Evolutionary conservation across 208 protist species (phyloP).

Genomic region (Crithidia bombi): DNA sequence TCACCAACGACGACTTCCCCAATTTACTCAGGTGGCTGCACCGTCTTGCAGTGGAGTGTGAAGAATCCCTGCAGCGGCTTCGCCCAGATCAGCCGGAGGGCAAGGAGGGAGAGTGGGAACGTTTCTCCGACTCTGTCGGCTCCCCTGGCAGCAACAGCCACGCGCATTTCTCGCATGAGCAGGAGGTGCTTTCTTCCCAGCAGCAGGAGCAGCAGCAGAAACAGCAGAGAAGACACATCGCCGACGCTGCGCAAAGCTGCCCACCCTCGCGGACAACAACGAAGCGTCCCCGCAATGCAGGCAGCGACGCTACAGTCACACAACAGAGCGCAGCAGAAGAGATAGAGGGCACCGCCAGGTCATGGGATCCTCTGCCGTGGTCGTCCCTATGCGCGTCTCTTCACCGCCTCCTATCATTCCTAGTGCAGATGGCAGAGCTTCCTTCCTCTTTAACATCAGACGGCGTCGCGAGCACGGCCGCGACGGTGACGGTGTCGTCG

Average conservation of each 20-base stretch:
- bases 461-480: neutral
- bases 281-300: neutral
- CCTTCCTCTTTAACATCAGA: neutral
- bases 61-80: conserved; percentile 2
- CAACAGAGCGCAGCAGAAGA: neutral
- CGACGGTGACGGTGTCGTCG: neutral
- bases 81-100: conserved; percentile 13
- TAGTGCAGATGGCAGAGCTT: neutral
- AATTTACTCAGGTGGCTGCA: conserved; percentile 22
- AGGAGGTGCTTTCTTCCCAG: neutral
- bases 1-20: neutral
- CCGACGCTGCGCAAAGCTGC: neutral
- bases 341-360: neutral
- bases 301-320: neutral
- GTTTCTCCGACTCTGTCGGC: neutral
- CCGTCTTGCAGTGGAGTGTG: conserved; percentile 11
- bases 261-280: too few relatives aligned
- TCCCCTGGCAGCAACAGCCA: neutral
- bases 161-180: neutral
- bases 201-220: neutral
- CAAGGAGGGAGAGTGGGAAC: neutral
- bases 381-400: conserved; percentile 26
- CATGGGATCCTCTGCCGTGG: conserved; percentile 5
- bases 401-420: conserved; percentile 13
- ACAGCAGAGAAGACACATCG: neutral